Conservation (phyloP, 768 basidiomycete species). For the Amanita subjunquillea region DNA sequence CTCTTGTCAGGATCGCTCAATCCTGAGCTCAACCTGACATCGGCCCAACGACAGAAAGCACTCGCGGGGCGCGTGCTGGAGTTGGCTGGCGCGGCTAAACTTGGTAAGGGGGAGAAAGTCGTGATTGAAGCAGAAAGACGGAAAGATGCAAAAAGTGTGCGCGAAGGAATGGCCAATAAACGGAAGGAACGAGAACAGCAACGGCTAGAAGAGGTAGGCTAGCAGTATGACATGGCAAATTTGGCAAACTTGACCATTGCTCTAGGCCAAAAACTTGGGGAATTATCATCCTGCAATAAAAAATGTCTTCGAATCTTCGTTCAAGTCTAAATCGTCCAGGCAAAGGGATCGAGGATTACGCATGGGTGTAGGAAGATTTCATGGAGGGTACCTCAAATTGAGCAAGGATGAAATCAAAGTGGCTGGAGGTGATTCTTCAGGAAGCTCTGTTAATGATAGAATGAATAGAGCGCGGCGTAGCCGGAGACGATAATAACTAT, state of each 20-base stretch:
- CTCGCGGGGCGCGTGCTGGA: conserved; percentile 72
- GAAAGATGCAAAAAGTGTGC: conserved; percentile 59
- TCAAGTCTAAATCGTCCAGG: conserved; percentile 14
- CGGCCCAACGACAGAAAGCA: conserved; percentile 64
- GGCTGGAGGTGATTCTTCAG: background rate
- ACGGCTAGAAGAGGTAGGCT: conserved; percentile 57
- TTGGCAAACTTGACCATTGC: background rate
- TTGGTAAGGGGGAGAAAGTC: conserved; percentile 64
- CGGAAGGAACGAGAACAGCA: conserved; percentile 43
- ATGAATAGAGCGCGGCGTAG: background rate
- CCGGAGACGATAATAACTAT: background rate
- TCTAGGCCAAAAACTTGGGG: conserved; percentile 71
- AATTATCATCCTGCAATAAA: conserved; percentile 80
- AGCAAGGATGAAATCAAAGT: conserved; percentile 49
- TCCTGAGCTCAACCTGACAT: conserved; percentile 46
- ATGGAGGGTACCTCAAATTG: conserved; percentile 57
- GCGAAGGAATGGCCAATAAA: conserved; percentile 60
- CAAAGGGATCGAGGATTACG: conserved; percentile 57
- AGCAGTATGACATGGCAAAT: conserved; percentile 16
- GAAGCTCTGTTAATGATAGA: background rate
- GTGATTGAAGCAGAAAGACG: conserved; percentile 56
- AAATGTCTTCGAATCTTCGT: conserved; percentile 40
- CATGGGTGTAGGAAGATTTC: conserved; percentile 76
- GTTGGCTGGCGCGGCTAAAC: conserved; percentile 50
- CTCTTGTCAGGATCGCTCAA: conserved; percentile 67